Conservation (phyloP, 306 rosid genomes). For the Trifolium pratense region DNA sequence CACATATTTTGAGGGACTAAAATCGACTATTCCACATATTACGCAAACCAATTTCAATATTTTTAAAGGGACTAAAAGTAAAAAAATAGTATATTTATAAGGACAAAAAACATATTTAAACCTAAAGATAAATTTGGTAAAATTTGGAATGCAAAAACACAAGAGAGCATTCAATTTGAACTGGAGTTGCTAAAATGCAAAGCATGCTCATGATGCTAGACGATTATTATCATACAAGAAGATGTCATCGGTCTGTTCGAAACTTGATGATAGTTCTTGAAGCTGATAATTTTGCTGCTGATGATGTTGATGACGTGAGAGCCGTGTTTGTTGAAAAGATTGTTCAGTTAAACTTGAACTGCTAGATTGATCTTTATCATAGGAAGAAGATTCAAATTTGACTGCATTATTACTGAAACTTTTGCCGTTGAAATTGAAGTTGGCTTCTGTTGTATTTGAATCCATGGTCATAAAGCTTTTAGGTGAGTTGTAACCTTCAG, state of each 20-base stretch:
- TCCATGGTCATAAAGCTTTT: conserved; percentile 43
- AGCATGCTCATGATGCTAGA: conserved; percentile 46
- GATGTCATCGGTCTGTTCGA: conserved; percentile 66
- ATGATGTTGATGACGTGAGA: conserved; percentile 43
- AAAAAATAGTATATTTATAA: too few relatives aligned
- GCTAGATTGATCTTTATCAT: conserved; percentile 58
- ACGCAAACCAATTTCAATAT: too few relatives aligned
- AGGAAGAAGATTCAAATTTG: conserved; percentile 51
- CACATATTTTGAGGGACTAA: too few relatives aligned
- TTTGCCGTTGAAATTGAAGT: conserved; percentile 43
- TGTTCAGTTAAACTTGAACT: conserved; percentile 61
- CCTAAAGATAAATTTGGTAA: conserved; percentile 40
- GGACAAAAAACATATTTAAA: too few relatives aligned
- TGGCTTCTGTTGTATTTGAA: conserved; percentile 43
- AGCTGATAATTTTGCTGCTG: conserved; percentile 50
- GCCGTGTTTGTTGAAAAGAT: conserved; percentile 46
- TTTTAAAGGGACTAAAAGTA: too few relatives aligned
- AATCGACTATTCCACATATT: too few relatives aligned
- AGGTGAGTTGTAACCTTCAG: conserved; percentile 49
- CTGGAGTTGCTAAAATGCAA: conserved; percentile 48
- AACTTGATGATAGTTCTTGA: conserved; percentile 59
- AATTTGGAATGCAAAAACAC: conserved; percentile 50
- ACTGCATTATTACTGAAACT: conserved; percentile 49
- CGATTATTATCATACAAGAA: conserved; percentile 64
- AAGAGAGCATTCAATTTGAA: conserved; percentile 58